These are phyloP conservation scores for Trametes hirsuta DNA, from an alignment of 1,284 basidiomycete genomes.

Conservation along the genomic window DNA sequence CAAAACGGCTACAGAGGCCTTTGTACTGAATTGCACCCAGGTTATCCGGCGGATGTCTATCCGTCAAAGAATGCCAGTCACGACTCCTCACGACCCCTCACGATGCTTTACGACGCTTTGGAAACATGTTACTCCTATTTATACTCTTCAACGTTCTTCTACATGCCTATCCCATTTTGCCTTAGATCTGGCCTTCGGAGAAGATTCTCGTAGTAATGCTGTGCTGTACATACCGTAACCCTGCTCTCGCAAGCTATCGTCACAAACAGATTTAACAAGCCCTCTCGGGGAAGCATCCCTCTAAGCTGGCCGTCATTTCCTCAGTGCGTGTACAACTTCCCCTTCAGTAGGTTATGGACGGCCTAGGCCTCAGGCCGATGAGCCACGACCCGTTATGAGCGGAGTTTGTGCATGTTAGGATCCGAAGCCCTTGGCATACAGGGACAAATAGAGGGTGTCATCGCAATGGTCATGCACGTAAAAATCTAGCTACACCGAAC, in stretches of 20 bases:
- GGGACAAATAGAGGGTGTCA: slow-evolving; percentile 18
- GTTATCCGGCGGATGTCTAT: background rate
- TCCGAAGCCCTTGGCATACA: slow-evolving; percentile 21
- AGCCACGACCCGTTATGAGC: background rate
- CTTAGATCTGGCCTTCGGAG: slow-evolving; percentile 11
- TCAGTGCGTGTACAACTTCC: background rate
- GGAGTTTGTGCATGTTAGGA: slow-evolving; percentile 21
- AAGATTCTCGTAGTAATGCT: slow-evolving; percentile 17
- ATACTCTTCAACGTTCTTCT: slow-evolving; percentile 21
- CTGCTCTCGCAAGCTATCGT: slow-evolving; percentile 19
- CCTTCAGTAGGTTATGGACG: background rate
- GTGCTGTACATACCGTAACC: slow-evolving; percentile 20
- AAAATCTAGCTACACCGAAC: background rate
- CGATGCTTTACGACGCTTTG: slow-evolving; percentile 18
- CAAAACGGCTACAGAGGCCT: too few species aligned
- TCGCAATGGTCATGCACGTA: background rate
- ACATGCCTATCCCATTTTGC: slow-evolving; percentile 6
- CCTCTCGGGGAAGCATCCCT: too few species aligned
- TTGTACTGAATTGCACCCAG: background rate
- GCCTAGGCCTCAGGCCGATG: background rate
- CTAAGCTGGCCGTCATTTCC: too few species aligned
- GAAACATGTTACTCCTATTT: slow-evolving; percentile 21
- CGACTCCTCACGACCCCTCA: slow-evolving; percentile 32
- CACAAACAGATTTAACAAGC: background rate
- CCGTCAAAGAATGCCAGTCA: background rate